Conservation (phyloP, 139 green algal species). For the Monoraphidium neglectum region DNA sequence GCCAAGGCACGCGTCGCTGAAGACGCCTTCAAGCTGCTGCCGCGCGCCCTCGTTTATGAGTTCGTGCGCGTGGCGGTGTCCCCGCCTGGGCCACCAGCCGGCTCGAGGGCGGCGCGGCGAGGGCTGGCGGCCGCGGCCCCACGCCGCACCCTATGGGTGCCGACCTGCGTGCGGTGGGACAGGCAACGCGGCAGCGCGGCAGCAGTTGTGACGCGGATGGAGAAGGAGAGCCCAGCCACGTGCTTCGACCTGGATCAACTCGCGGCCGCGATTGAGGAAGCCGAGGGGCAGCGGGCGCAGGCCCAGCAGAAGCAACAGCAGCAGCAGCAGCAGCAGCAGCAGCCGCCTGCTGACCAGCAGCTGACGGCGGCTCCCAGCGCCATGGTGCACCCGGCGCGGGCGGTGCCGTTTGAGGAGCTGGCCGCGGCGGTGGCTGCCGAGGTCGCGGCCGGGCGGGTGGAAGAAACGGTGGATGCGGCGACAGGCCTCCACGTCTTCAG, state of each 20-base stretch:
- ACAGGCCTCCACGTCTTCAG: slow-evolving; percentile 36
- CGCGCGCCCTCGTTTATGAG: slow-evolving; percentile 22
- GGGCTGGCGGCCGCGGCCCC: no score
- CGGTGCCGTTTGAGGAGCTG: slow-evolving; percentile 31
- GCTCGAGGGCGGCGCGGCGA: no score
- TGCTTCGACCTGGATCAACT: slow-evolving; percentile 1
- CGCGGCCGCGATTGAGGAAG: not conserved
- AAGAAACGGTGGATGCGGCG: slow-evolving; percentile 3
- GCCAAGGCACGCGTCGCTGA: no score
- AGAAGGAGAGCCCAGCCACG: not conserved
- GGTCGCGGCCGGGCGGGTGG: slow-evolving; percentile 19
- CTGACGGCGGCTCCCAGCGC: not conserved
- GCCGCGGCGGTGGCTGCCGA: slow-evolving; percentile 10
- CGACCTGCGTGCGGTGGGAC: slow-evolving; percentile 37
- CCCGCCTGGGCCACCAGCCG: no score
- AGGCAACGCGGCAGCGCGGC: slow-evolving; percentile 17
- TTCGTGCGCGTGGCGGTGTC: slow-evolving; percentile 18
- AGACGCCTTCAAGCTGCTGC: slow-evolving; percentile 2
- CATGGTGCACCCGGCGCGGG: slow-evolving; percentile 14
- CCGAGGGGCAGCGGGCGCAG: not conserved
- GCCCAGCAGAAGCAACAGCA: slow-evolving; percentile 20
- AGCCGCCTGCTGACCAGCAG: not conserved
- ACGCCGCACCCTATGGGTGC: not conserved
- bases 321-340: slow-evolving; percentile 12
- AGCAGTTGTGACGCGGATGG: not conserved